Evolutionary conservation across 805 yeast species (phyloP), one percentile per base, ranked within the genome.

Genomic region (Saturnispora kantuleensis): DNA sequence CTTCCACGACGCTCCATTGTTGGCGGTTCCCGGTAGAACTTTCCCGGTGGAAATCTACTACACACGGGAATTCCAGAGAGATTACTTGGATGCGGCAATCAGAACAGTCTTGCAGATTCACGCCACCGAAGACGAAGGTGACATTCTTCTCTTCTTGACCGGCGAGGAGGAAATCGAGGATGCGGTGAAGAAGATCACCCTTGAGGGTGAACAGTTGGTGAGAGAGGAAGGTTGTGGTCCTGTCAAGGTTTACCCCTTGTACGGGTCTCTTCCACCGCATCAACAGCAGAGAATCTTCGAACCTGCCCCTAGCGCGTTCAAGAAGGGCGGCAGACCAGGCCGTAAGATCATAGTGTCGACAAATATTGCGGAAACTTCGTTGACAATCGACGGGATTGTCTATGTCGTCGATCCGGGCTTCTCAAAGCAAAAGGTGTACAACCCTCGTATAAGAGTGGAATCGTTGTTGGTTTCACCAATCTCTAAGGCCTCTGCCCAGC

Each of bases 121-220:
- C 66, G 96, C 96, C 26, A 87, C 96, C 18, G 97, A 90, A 59
- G 95, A 80, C 37, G 88, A 80, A 50, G 97, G 97, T 51, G 97
- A 89, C 63, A 79, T 89, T 45, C 65, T 89, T 40, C 63, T 89
- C 43, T 89, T 89, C 58, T 70, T 89, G 54, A 89, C 97, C 0
- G 97, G 97, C 73, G 97, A 89, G 66, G 97, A 89, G 59, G 97
- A 89, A 65, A 93, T 90, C 60, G 98, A 93, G 65, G 97, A 90
- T 56, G 96, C 97, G 0, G 88, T 95, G 53, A 74, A 95, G 47
- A 88, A 87, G 61, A 79, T 90, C 42, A 73, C 84, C 2, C 66
- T 90, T 40, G 98, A 93, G 66, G 86, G 81, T 39, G 98, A 93
- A 58, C 94, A 83, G 55, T 67, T 93, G 58, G 71, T 83, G 21